Evolutionary conservation across 768 basidiomycete species (phyloP).

Genomic region (Phlegmacium glaucopus): DNA sequence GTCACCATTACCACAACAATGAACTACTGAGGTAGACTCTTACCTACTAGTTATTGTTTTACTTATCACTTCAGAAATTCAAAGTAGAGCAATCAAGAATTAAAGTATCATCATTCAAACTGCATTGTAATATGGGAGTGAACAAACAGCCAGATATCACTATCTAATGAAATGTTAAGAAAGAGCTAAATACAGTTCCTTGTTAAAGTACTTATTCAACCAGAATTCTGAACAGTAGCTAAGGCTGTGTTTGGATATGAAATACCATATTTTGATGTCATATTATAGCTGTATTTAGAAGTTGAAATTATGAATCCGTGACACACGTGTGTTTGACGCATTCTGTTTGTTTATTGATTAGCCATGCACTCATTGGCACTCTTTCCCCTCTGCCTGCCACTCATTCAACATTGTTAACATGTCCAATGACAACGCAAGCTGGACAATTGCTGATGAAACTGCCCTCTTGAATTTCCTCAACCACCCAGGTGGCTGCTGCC

Average conservation of each 20-base stretch:
- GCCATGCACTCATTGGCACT: background rate
- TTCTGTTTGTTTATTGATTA: slow-evolving; percentile 5
- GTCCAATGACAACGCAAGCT: background rate
- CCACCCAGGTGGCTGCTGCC: slow-evolving; percentile 4
- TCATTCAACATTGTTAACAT: background rate
- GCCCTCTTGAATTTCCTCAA: background rate
- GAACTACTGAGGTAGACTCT: too few species aligned
- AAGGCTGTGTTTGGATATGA: background rate
- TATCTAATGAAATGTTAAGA: too few species aligned
- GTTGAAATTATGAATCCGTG: slow-evolving; percentile 1
- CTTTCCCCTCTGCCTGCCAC: background rate
- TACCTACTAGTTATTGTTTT: too few species aligned
- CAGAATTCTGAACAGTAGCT: too few species aligned
- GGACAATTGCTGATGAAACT: background rate
- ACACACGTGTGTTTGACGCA: background rate
- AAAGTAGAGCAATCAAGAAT: too few species aligned
- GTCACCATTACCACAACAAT: too few species aligned
- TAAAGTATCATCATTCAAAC: too few species aligned
- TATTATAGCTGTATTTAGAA: slow-evolving; percentile 1
- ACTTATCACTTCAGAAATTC: too few species aligned
- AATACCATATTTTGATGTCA: background rate
- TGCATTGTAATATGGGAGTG: too few species aligned
- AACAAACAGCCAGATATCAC: too few species aligned
- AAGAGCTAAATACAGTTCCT: too few species aligned
- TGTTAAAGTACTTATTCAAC: too few species aligned